Percentiles rank a stretch among this genome's conserved stretches.
These are phyloP conservation scores for Cornus controversa DNA, from an alignment of 148 eudicot species.

Conservation along the genomic window DNA sequence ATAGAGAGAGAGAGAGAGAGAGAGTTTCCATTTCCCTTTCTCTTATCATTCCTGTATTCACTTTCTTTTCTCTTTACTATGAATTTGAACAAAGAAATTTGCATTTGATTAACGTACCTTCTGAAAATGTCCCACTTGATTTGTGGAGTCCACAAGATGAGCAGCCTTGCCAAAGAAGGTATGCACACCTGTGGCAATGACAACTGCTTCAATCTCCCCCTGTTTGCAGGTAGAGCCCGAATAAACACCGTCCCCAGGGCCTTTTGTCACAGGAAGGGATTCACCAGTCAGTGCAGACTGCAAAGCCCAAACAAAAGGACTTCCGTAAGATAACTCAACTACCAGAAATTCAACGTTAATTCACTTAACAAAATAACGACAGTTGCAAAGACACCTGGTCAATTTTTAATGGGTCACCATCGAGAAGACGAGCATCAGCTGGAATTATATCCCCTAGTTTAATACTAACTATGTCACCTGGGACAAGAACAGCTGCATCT, in stretches of 20 bases:
- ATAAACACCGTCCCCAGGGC: constrained; percentile 44
- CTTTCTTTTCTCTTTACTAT: background rate
- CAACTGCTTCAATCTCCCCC: constrained; percentile 56
- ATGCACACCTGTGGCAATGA: constrained; percentile 55
- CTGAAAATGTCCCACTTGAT: constrained; percentile 58
- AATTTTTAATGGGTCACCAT: constrained; percentile 56
- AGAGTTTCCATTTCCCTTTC: background rate
- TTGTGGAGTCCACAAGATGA: constrained; percentile 53
- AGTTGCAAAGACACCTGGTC: constrained; percentile 35
- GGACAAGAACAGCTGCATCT: constrained; percentile 48
- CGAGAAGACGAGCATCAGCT: constrained; percentile 53
- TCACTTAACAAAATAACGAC: background rate
- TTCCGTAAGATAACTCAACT: background rate
- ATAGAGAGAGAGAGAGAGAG: background rate
- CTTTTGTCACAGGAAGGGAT: constrained; percentile 54
- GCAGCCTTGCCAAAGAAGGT: constrained; percentile 62
- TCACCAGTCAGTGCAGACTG: constrained; percentile 62
- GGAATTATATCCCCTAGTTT: constrained; percentile 58
- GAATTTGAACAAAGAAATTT: background rate
- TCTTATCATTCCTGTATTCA: background rate
- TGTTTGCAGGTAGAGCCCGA: constrained; percentile 61
- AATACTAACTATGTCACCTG: constrained; percentile 48
- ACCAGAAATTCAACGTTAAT: constrained; percentile 1
- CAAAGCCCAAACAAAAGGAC: constrained; percentile 12
- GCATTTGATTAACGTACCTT: constrained; percentile 23